These are phyloP conservation scores for Nemania abortiva DNA, from an alignment of 2,329 filamentous ascomycete genomes.

Conservation along the genomic window DNA sequence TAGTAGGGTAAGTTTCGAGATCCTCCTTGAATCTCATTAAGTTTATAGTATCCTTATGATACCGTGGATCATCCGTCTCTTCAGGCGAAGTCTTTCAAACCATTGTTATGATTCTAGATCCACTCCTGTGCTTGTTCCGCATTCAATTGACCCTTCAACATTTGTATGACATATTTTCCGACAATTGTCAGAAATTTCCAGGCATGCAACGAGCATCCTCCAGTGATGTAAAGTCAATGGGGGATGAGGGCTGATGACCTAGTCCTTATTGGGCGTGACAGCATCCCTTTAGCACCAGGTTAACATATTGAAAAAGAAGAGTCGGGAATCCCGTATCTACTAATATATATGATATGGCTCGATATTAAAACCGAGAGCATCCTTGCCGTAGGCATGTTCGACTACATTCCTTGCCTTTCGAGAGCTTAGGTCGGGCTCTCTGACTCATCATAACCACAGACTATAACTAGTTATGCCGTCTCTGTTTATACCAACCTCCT, in stretches of 20 bases:
- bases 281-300: constrained; percentile 9
- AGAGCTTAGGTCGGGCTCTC: too few relatives aligned
- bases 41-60: neutral
- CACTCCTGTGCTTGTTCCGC: neutral
- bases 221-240: neutral
- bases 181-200: constrained; percentile 20
- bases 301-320: neutral
- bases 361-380: too few relatives aligned
- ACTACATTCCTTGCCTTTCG: too few relatives aligned
- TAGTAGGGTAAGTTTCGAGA: neutral
- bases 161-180: constrained; percentile 7
- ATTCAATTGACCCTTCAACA: constrained; percentile 6
- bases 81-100: neutral
- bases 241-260: constrained; percentile 12
- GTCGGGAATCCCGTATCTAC: neutral
- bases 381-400: too few relatives aligned
- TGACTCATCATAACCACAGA: too few relatives aligned
- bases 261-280: constrained; percentile 13
- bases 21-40: neutral
- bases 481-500: too few relatives aligned
- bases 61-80: neutral
- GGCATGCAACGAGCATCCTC: constrained; percentile 18
- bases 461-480: too few relatives aligned
- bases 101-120: neutral
- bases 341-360: neutral